A percentile compares a stretch with the other conserved stretches of the same genome.
phyloP scores from a whole-genome alignment of 768 basidiomycete species.

The Clavaria fumosa region DNA sequence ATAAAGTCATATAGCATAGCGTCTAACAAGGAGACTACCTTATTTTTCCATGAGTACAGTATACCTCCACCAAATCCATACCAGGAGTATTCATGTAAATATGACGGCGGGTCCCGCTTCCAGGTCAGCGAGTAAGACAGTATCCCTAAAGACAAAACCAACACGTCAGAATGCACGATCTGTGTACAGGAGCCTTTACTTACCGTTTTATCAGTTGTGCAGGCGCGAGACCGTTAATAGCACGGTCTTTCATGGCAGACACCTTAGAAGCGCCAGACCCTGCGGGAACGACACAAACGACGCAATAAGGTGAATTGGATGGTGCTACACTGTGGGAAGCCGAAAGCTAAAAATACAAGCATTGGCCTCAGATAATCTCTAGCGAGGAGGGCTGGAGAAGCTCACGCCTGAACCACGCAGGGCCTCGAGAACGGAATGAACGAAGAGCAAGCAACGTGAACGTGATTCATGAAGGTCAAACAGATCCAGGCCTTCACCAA shows the following conservation, averaged over 20 bases:
- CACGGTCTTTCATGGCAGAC: constrained; percentile 27
- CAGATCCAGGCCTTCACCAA: constrained; percentile 37
- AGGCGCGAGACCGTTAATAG: constrained; percentile 30
- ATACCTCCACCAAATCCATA: too few species aligned
- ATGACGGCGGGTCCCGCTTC: constrained; percentile 39
- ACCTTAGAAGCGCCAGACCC: constrained; percentile 26
- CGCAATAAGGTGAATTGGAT: constrained; percentile 40
- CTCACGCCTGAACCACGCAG: constrained; percentile 48
- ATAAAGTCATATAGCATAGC: too few species aligned
- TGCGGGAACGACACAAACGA: constrained; percentile 38
- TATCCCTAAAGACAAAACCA: constrained; percentile 23
- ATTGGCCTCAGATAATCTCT: constrained; percentile 1
- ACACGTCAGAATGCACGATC: background rate
- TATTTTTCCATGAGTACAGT: too few species aligned
- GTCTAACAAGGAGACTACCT: too few species aligned
- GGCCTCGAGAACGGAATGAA: constrained; percentile 46
- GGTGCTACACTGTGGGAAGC: constrained; percentile 51
- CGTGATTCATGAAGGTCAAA: constrained; percentile 55
- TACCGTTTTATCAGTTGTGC: constrained; percentile 29
- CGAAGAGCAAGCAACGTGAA: constrained; percentile 42
- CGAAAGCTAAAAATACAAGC: constrained; percentile 27
- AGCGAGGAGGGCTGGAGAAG: constrained; percentile 8
- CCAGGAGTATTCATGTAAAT: constrained; percentile 26
- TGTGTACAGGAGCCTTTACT: background rate
- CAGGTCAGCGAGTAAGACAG: constrained; percentile 35